phyloP scores from a whole-genome alignment of 768 basidiomycete species.

The Lactifluus volemus region DNA sequence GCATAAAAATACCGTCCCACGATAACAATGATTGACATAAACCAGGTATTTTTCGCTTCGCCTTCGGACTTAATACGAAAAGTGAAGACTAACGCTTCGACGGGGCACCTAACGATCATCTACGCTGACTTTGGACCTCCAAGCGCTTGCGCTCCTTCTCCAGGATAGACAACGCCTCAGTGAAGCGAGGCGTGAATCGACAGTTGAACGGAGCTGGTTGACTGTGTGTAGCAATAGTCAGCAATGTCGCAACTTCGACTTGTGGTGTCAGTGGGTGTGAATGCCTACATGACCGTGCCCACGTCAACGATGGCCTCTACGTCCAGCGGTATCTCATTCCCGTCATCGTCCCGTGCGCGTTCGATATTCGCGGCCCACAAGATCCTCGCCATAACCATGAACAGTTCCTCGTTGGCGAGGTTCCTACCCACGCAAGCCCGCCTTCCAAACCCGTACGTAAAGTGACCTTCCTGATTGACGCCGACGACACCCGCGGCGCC shows the following conservation, averaged over 20 bases:
- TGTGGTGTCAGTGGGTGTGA: neutral
- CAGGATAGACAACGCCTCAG: constrained; percentile 2
- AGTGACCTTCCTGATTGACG: constrained; percentile 6
- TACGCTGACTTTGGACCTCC: neutral
- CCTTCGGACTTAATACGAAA: neutral
- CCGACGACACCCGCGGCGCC: neutral
- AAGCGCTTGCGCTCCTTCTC: neutral
- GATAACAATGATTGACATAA: neutral
- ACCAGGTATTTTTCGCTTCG: neutral
- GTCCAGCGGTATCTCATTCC: neutral
- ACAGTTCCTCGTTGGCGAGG: constrained; percentile 16
- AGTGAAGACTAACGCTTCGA: neutral
- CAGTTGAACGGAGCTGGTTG: constrained; percentile 15
- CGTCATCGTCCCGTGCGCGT: constrained; percentile 2
- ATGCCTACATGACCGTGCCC: neutral
- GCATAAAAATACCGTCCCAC: neutral
- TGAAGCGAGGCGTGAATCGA: constrained; percentile 17
- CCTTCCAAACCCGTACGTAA: constrained; percentile 1
- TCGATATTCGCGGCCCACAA: constrained; percentile 17
- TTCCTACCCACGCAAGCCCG: constrained; percentile 18
- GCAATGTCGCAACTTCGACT: neutral
- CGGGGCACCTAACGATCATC: neutral
- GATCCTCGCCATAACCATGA: constrained; percentile 11
- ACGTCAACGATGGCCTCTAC: neutral
- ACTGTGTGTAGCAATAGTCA: neutral